Evolutionary conservation across 2,329 filamentous ascomycete species (phyloP), one percentile per base, ranked within the genome.

Genomic region (Diplodia sapinea): DNA sequence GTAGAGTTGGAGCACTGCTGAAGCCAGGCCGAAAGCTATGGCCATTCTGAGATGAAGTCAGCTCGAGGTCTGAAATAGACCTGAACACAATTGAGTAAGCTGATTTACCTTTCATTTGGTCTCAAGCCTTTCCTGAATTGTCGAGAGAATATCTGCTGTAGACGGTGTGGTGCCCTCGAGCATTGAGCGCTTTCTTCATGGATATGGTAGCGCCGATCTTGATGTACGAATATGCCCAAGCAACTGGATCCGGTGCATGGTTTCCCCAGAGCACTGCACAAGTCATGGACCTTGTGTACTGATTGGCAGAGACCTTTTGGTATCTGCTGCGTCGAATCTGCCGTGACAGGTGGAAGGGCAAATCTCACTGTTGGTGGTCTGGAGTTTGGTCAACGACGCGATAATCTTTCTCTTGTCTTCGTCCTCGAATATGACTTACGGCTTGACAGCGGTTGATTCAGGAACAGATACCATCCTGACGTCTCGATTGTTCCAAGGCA

Each of bases 1-100:
- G 51, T 70, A 67, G 2, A 71, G 66, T 56, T 71, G 68, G 17
- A 71, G 64, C 12, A 71, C 69, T 15, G 68, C 56, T 23, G 67
- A 69, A 7, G 70, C 70, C 1, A 71, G 40, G 4, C 64, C 61
- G 9, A 70, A 64, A n/a, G 68, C 65, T 12, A 70, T 29, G 8
- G 36, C 54, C 23, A 56, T 62, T 51, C 68, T 69, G 23, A 2
- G 3, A 6, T 23, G 8, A 13, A 26, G 9, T 51, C 20, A 51
- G 20, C 20, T n/a, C n/a, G 2, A 12, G 20, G 9, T 23, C 9
- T 51, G 12, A 26, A 26, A 23, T 3, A 13, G 13, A 23, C 5
- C 12, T 13, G 20, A 23, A 11, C 4, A 6, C 3, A 12, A n/a
- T 12, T 51, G 49, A 51, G 23, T 23, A 13, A 8, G 23, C 20